Percentiles rank a stretch among this genome's conserved stretches.
These are phyloP conservation scores for Persicaria tinctoria DNA, from an alignment of 148 eudicot species.

Conservation along the genomic window DNA sequence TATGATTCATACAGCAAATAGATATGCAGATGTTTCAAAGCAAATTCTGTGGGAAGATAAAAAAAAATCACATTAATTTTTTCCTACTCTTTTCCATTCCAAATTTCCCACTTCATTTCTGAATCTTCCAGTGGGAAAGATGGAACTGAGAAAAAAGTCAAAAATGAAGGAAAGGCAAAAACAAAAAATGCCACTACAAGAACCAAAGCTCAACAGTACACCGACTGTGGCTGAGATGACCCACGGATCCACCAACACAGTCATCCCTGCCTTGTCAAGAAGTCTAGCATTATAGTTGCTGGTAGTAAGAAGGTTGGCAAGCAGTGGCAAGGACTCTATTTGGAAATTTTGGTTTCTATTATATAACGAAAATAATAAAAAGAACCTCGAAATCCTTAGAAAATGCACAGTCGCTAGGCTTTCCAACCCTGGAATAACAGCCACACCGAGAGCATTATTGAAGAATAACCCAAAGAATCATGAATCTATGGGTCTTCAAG, in stretches of 20 bases:
- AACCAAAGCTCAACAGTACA: too few relatives aligned
- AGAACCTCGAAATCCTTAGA: neutral
- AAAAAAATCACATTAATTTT: too few relatives aligned
- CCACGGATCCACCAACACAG: neutral
- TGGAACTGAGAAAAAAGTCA: too few relatives aligned
- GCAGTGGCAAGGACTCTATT: neutral
- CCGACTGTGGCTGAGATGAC: too few relatives aligned
- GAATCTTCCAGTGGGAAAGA: too few relatives aligned
- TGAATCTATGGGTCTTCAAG: neutral
- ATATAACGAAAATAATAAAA: neutral
- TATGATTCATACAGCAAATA: too few relatives aligned
- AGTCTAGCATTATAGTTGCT: neutral
- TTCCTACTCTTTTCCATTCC: too few relatives aligned
- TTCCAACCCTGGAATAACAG: neutral
- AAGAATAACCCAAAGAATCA: neutral
- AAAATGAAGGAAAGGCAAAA: too few relatives aligned
- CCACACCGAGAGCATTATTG: neutral
- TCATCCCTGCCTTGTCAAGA: neutral
- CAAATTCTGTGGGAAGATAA: too few relatives aligned
- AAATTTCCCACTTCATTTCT: too few relatives aligned
- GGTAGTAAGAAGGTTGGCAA: neutral
- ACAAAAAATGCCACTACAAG: too few relatives aligned
- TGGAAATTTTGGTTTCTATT: neutral
- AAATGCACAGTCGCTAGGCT: neutral
- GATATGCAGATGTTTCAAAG: too few relatives aligned